These are phyloP conservation scores for Cerioporus squamosus DNA, from an alignment of 1,284 basidiomycete genomes.

Conservation along the genomic window DNA sequence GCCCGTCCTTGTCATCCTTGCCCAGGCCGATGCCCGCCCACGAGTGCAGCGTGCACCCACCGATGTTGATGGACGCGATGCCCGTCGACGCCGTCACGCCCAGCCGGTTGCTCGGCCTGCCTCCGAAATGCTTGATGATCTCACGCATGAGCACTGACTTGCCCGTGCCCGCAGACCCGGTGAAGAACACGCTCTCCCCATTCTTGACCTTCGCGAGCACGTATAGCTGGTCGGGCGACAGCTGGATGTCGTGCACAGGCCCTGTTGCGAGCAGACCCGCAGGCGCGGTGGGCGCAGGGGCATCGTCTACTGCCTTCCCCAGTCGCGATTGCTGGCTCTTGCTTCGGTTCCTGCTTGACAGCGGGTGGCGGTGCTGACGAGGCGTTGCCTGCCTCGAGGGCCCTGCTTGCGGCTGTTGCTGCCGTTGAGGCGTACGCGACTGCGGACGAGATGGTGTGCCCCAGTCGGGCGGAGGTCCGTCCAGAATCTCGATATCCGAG, in stretches of 20 bases:
- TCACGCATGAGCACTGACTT: slow-evolving; percentile 94
- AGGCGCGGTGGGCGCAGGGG: slow-evolving; percentile 1
- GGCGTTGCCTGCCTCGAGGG: not conserved
- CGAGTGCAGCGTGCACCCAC: slow-evolving; percentile 92
- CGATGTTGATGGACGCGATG: slow-evolving; percentile 94
- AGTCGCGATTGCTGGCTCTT: not conserved
- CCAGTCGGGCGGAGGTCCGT: not conserved
- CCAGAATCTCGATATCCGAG: slow-evolving; percentile 3
- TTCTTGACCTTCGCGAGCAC: slow-evolving; percentile 60
- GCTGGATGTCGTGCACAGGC: slow-evolving; percentile 15
- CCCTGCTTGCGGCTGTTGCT: not conserved
- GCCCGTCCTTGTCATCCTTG: slow-evolving; percentile 63
- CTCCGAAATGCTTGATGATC: slow-evolving; percentile 65
- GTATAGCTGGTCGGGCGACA: slow-evolving; percentile 59
- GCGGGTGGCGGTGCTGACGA: not conserved
- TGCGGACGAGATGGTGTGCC: not conserved
- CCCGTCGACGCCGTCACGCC: slow-evolving; percentile 78
- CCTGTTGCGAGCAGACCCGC: not conserved
- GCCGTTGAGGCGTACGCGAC: not conserved
- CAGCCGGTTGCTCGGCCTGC: slow-evolving; percentile 28
- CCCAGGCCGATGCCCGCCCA: slow-evolving; percentile 92
- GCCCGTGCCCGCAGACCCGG: slow-evolving; percentile 86
- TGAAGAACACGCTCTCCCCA: slow-evolving; percentile 79
- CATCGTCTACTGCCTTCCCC: not conserved
- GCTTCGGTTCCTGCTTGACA: no score